A percentile compares a stretch with the other conserved stretches of the same genome.
These are phyloP conservation scores for Rickenella mellea DNA, from an alignment of 768 basidiomycete genomes.

Conservation along the genomic window DNA sequence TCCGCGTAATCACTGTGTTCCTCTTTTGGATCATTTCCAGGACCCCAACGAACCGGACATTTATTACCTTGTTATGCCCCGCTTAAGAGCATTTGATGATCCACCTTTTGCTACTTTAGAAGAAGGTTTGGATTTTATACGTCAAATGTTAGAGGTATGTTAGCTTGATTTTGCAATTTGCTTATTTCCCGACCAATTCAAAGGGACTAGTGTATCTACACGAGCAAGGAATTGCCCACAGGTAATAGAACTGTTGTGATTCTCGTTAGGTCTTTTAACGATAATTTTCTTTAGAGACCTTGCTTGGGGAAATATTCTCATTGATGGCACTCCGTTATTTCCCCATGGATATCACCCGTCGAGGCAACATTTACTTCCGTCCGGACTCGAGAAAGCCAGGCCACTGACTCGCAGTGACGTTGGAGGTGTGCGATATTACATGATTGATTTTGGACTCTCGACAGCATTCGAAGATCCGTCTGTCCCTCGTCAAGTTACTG, in stretches of 20 bases:
- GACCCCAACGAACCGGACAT: constrained; percentile 8
- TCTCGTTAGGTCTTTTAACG: neutral
- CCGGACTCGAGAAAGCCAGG: neutral
- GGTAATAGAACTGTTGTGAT: neutral
- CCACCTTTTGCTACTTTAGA: constrained; percentile 16
- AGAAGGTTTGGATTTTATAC: constrained; percentile 8
- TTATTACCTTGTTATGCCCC: constrained; percentile 23
- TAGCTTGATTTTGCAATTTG: neutral
- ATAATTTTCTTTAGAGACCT: constrained; percentile 10
- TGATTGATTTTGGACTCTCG: constrained; percentile 18
- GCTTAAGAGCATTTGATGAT: constrained; percentile 28
- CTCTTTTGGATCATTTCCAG: constrained; percentile 13
- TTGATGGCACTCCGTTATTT: constrained; percentile 12
- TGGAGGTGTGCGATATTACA: constrained; percentile 17
- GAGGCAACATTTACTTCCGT: neutral
- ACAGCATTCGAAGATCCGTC: constrained; percentile 5
- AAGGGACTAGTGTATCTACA: constrained; percentile 9
- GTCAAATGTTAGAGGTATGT: constrained; percentile 8
- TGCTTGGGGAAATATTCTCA: constrained; percentile 12
- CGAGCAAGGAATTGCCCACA: constrained; percentile 3
- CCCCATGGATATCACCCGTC: constrained; percentile 15
- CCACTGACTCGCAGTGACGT: neutral
- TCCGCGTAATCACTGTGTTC: constrained; percentile 6
- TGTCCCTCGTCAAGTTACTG: constrained; percentile 10
- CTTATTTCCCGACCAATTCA: neutral